Base-by-base conservation (phyloP, 164 flowering plant genomes). In the Amborella trichopoda region DNA sequence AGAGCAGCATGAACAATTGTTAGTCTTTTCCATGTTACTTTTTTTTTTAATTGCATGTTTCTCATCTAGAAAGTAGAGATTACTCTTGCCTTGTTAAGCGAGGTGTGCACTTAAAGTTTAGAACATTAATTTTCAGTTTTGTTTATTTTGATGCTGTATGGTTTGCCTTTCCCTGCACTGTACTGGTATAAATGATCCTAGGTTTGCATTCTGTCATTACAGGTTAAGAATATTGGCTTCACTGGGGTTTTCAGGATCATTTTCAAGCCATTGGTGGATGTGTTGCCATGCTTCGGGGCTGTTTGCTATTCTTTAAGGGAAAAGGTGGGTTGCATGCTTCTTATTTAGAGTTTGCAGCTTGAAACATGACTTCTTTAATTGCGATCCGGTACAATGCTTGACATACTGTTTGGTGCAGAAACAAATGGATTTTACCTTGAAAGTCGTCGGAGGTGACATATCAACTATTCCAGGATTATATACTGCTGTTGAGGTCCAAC, bases 271-370 rank as follows among this genome's bases (percentile, higher is more conserved):
- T 62, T 93, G 24, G 94, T 93, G 45, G 86, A 74, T 19, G 94
- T 76, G 62, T 66, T 93, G 23, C 99, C 99, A 27, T 83, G 99
- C 58, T 88, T 93, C 65, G 97, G 97, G 64, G 99, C 99, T 61
- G 77, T 93, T 27, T 74, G 68, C 44, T 83, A 52, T 64, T 93
- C 99, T 25, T 59, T 93, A 55, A 78, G 90, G 56, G 63, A 93
- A 44, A 93, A 88, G 94, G 99, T 85, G 38, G 13, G 18, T 8
- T 20, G 24, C 61, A 27, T 55, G 25, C 37, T 46, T 43, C 42
- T 16, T 33, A 13, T 13, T 33, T 28, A 9, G 21, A 12, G 18
- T 4, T 27, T 14, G 36, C 34, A 28, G 49, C n/a, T n/a, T n/a
- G n/a, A n/a, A n/a, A n/a, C n/a, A n/a, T n/a, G n/a, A n/a, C n/a